Percentiles rank a stretch among this genome's conserved stretches.
Evolutionary conservation across 2,329 filamentous ascomycete genomes (phyloP).

Genomic region (Alternaria incomplexa): DNA sequence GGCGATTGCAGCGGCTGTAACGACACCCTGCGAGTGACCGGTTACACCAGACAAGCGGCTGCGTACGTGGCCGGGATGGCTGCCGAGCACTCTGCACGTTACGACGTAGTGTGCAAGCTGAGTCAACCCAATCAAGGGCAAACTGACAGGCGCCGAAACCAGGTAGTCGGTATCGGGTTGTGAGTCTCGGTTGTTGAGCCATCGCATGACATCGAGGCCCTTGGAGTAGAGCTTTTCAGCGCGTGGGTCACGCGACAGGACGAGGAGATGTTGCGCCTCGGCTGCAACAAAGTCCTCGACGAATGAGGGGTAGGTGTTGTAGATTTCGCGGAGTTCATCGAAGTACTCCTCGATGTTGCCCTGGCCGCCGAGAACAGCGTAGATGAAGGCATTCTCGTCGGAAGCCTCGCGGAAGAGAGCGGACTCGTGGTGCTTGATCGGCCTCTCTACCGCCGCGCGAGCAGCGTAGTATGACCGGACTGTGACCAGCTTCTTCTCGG

Average conservation of each 20-base stretch:
- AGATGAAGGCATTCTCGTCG: conserved; percentile 82
- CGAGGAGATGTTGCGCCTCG: conserved; percentile 86
- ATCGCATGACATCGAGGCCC: conserved; percentile 92
- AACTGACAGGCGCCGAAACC: conserved; percentile 66
- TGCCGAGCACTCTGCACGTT: conserved; percentile 88
- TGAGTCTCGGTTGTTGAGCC: conserved; percentile 86
- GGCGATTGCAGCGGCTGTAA: conserved; percentile 89
- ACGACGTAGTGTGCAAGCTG: conserved; percentile 96
- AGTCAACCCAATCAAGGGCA: conserved; percentile 93
- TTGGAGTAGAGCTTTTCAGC: conserved; percentile 97
- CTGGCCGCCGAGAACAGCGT: conserved; percentile 94
- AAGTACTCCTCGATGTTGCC: conserved; percentile 99
- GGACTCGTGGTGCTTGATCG: conserved; percentile 91
- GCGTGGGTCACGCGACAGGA: conserved; percentile 78
- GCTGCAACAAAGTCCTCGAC: conserved; percentile 82
- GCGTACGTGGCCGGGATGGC: conserved; percentile 85
- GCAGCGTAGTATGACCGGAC: conserved; percentile 92
- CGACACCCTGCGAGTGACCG: conserved; percentile 94
- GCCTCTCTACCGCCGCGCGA: conserved; percentile 79
- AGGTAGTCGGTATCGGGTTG: conserved; percentile 90
- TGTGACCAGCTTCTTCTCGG: conserved; percentile 88
- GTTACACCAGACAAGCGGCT: conserved; percentile 87
- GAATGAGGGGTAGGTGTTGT: conserved; percentile 88
- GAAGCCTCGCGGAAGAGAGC: conserved; percentile 87
- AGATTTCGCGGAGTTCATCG: conserved; percentile 91